phyloP scores from a whole-genome alignment of 177 flowering plant species.

The Vitis hybrid region DNA sequence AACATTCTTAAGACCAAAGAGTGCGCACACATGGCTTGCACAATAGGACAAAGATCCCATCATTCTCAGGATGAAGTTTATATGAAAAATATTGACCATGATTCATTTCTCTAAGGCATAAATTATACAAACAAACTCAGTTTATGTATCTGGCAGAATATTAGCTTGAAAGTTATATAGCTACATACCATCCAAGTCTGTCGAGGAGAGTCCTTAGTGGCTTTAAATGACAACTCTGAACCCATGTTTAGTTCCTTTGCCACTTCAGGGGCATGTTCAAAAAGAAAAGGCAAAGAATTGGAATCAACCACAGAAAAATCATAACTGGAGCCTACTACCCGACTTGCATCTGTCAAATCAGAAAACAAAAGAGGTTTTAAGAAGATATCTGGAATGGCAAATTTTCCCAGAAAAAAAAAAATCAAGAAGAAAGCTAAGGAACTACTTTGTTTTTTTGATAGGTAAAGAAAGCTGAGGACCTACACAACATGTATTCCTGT shows the following conservation, averaged over 20 bases:
- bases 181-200: conserved; percentile 68
- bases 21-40: too few relatives aligned
- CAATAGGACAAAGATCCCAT: too few relatives aligned
- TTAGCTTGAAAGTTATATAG: background rate
- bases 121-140: too few relatives aligned
- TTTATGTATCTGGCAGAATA: background rate
- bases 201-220: conserved; percentile 32
- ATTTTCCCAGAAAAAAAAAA: background rate
- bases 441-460: too few relatives aligned
- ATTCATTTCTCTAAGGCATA: too few relatives aligned
- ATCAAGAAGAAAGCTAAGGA: background rate
- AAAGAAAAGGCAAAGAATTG: conserved; percentile 74
- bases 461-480: too few relatives aligned
- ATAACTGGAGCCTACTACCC: conserved; percentile 59
- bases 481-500: too few relatives aligned
- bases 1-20: too few relatives aligned
- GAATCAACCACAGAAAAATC: conserved; percentile 86
- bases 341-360: conserved; percentile 48
- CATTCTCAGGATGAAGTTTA: too few relatives aligned
- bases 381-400: background rate
- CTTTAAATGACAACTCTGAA: conserved; percentile 45
- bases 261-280: conserved; percentile 77
- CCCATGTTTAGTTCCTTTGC: conserved; percentile 56
- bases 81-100: too few relatives aligned
- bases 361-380: conserved; percentile 9